Evolutionary conservation across 2,329 filamentous ascomycete species (phyloP).

Genomic region (Arachnomyces sp.): DNA sequence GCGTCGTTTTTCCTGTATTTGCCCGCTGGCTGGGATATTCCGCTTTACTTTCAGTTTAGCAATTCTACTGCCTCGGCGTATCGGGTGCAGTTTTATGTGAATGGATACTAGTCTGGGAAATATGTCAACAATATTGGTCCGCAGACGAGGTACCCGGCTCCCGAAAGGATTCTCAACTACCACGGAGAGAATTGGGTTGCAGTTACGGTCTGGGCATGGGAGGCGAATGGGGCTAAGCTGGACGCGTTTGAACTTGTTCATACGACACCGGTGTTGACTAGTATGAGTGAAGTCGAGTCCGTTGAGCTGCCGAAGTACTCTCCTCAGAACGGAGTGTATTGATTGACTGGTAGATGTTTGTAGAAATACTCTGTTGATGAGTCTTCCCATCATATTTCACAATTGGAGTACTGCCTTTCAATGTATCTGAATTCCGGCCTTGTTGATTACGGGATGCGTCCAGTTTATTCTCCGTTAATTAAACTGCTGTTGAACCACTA

Average conservation of each 20-base stretch:
- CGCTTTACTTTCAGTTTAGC: no score
- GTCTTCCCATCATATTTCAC: no score
- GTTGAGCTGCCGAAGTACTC: constrained; percentile 42
- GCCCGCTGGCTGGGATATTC: no score
- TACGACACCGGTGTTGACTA: constrained; percentile 46
- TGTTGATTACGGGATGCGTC: no score
- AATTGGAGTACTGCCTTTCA: no score
- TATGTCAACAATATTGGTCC: constrained; percentile 64
- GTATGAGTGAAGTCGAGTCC: constrained; percentile 38
- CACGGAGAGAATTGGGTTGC: constrained; percentile 62
- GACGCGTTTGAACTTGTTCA: constrained; percentile 45
- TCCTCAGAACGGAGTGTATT: constrained; percentile 46
- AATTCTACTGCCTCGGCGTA: no score
- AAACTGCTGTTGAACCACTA: no score
- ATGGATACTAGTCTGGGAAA: constrained; percentile 67
- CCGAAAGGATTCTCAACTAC: constrained; percentile 65
- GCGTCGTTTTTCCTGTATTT: no score
- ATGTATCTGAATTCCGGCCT: no score
- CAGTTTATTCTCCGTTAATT: no score
- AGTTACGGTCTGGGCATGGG: constrained; percentile 62
- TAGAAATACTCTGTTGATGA: no score
- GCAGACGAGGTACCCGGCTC: constrained; percentile 63
- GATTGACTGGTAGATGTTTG: no score
- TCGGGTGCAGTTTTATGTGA: constrained; percentile 62
- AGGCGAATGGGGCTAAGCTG: constrained; percentile 50